A percentile compares a stretch with the other conserved stretches of the same genome.
Conservation (phyloP, 106 monocot species). For the Allium cepa region DNA sequence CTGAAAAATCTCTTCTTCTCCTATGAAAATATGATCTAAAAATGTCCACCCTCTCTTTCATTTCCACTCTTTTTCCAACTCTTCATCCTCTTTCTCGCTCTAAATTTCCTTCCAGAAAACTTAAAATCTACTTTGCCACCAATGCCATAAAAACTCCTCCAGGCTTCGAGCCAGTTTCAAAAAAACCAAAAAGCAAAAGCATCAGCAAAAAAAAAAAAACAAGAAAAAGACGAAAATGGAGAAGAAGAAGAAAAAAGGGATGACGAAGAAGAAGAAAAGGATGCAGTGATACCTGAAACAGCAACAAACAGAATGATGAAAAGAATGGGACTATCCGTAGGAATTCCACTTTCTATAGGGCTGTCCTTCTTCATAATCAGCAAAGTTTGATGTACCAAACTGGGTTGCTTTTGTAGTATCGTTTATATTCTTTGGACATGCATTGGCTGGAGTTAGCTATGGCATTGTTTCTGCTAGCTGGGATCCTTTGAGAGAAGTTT, state of each 20-base stretch:
- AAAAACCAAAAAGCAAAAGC: conserved; percentile 16
- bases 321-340: conserved; percentile 74
- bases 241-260: conserved; percentile 27
- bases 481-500: no score
- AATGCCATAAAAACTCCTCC: conserved; percentile 36
- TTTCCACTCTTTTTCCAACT: not conserved
- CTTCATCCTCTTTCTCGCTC: not conserved
- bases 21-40: not conserved
- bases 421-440: conserved; percentile 89
- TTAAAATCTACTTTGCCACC: not conserved
- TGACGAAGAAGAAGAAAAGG: conserved; percentile 10
- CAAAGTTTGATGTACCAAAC: conserved; percentile 79
- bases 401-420: conserved; percentile 89
- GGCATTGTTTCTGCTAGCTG: conserved; percentile 97
- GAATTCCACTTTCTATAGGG: no score
- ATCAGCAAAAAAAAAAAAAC: conserved; percentile 12
- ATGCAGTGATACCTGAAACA: conserved; percentile 72
- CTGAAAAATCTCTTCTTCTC: not conserved
- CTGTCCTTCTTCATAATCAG: conserved; percentile 76
- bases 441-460: conserved; percentile 79
- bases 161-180: conserved; percentile 45
- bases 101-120: not conserved
- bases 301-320: conserved; percentile 95
- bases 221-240: conserved; percentile 21
- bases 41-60: conserved; percentile 1